phyloP scores from a whole-genome alignment of 768 basidiomycete genomes.

The Termitomyces titanicus region DNA sequence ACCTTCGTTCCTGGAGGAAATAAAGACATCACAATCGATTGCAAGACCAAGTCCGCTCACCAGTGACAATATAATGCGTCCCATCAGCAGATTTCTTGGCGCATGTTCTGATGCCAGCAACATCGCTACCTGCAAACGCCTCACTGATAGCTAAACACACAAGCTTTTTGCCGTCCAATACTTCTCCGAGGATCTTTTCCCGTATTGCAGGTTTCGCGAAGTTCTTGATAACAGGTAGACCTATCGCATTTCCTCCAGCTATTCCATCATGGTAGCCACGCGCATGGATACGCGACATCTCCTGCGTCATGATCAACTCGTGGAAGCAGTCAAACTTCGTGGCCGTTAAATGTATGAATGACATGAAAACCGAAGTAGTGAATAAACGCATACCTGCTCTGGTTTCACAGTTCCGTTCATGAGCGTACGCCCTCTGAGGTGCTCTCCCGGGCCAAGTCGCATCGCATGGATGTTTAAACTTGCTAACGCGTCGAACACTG shows the following conservation, averaged over 20 bases:
- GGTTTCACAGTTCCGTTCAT: slow-evolving; percentile 15
- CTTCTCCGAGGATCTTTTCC: slow-evolving; percentile 43
- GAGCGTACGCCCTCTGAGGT: slow-evolving; percentile 12
- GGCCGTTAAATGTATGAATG: neutral
- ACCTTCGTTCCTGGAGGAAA: slow-evolving; percentile 12
- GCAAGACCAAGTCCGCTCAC: slow-evolving; percentile 37
- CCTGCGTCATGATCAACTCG: slow-evolving; percentile 64
- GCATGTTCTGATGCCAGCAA: slow-evolving; percentile 55
- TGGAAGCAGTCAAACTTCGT: slow-evolving; percentile 60
- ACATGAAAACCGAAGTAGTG: neutral
- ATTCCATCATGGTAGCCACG: slow-evolving; percentile 72
- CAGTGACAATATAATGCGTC: slow-evolving; percentile 65
- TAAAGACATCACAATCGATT: slow-evolving; percentile 2
- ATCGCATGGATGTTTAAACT: slow-evolving; percentile 15
- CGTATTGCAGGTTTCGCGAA: slow-evolving; percentile 39
- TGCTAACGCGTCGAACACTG: slow-evolving; percentile 11
- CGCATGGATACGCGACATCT: slow-evolving; percentile 49
- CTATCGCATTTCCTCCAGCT: slow-evolving; percentile 62
- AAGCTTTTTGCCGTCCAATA: slow-evolving; percentile 62
- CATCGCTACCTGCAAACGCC: slow-evolving; percentile 72
- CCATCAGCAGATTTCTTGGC: slow-evolving; percentile 66
- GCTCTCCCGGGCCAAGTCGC: slow-evolving; percentile 15
- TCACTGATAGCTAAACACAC: slow-evolving; percentile 76
- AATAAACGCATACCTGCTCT: slow-evolving; percentile 6
- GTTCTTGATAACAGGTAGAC: slow-evolving; percentile 59